Percentiles rank a stretch among this genome's conserved stretches.
These are phyloP conservation scores for Blastomyces emzantsi DNA, from an alignment of 2,329 filamentous ascomycete species.

Conservation along the genomic window DNA sequence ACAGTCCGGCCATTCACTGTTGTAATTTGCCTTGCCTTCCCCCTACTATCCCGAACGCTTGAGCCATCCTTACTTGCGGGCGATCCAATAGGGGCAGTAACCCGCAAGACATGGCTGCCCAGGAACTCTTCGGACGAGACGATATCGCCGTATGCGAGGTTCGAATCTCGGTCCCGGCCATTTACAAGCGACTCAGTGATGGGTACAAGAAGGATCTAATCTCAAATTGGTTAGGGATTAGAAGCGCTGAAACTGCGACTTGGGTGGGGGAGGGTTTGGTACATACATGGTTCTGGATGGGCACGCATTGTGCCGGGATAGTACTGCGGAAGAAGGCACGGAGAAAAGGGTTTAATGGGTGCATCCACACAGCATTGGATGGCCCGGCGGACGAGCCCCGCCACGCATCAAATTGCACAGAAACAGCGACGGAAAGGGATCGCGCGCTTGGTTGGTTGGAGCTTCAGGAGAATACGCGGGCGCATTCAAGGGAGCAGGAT, in stretches of 20 bases:
- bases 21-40: slow-evolving; percentile 88
- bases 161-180: slow-evolving; percentile 78
- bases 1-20: slow-evolving; percentile 90
- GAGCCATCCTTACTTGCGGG: slow-evolving; percentile 45
- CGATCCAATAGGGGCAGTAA: slow-evolving; percentile 48
- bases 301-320: slow-evolving; percentile 81
- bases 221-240: slow-evolving; percentile 11
- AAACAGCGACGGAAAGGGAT: neutral
- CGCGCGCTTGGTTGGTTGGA: neutral
- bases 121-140: slow-evolving; percentile 89
- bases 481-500: neutral
- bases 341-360: slow-evolving; percentile 97
- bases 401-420: slow-evolving; percentile 29
- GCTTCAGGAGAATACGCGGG: neutral
- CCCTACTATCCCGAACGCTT: slow-evolving; percentile 73
- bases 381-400: slow-evolving; percentile 26
- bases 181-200: slow-evolving; percentile 86
- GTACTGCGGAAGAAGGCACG: slow-evolving; percentile 98
- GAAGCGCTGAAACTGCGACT: neutral
- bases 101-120: slow-evolving; percentile 88
- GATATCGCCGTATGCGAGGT: slow-evolving; percentile 66
- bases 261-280: slow-evolving; percentile 19
- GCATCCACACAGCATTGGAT: slow-evolving; percentile 61
- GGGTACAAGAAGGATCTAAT: slow-evolving; percentile 75
- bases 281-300: slow-evolving; percentile 77